Evolutionary conservation across 768 basidiomycete genomes (phyloP).

Genomic region (Trametes cingulata): DNA sequence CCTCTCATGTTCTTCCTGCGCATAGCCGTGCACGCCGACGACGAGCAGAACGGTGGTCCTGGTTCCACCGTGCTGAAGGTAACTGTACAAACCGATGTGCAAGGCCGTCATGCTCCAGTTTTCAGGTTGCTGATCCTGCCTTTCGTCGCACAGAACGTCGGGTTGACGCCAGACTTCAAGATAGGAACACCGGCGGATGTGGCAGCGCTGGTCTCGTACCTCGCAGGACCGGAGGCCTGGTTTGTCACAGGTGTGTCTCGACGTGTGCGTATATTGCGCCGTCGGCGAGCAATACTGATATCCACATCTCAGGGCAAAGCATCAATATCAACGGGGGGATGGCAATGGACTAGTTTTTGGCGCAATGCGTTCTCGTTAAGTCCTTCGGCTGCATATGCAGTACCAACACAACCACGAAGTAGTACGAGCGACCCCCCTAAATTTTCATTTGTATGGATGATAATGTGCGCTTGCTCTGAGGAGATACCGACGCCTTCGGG

Average conservation of each 20-base stretch:
- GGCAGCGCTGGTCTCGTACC: constrained; percentile 26
- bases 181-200: constrained; percentile 16
- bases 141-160: no score
- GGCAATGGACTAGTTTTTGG: neutral
- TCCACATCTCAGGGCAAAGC: neutral
- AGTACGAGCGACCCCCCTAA: no score
- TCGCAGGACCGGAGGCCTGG: constrained; percentile 25
- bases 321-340: constrained; percentile 8
- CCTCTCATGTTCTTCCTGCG: neutral
- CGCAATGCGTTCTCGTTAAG: no score
- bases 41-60: constrained; percentile 11
- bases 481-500: no score
- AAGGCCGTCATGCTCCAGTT: no score
- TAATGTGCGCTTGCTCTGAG: no score
- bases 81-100: neutral
- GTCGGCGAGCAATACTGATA: no score
- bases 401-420: no score
- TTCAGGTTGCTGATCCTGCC: no score
- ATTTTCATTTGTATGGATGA: no score
- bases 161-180: constrained; percentile 7
- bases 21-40: constrained; percentile 8
- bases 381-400: no score
- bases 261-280: neutral
- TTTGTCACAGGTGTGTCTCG: constrained; percentile 23
- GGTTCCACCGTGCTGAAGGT: constrained; percentile 10